Evolutionary conservation across 2,329 filamentous ascomycete species (phyloP).

Genomic region (Ciborinia camelliae): DNA sequence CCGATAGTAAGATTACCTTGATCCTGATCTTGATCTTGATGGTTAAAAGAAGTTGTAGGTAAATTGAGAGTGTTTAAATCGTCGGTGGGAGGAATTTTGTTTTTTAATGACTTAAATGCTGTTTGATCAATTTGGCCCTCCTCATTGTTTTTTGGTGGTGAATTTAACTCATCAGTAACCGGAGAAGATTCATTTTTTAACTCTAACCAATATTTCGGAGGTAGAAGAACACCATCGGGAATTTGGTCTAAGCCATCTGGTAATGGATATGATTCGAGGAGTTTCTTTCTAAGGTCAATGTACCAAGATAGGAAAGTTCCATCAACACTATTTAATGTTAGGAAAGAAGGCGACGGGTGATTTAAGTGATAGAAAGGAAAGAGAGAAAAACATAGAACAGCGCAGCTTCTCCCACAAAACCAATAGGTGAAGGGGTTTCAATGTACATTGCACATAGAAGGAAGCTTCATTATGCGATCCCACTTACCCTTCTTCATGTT

Average conservation of each 20-base stretch:
- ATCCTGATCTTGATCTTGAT: neutral
- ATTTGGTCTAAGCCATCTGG: slow-evolving; percentile 66
- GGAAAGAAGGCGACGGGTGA: too few species aligned
- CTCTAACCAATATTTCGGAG: slow-evolving; percentile 50
- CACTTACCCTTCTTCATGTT: slow-evolving; percentile 85
- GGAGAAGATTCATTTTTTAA: slow-evolving; percentile 13
- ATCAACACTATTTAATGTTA: slow-evolving; percentile 59
- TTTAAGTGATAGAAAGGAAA: neutral
- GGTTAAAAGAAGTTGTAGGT: neutral
- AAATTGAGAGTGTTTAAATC: neutral
- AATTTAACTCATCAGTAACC: neutral
- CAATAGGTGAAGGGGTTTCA: neutral
- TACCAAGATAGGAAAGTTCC: slow-evolving; percentile 79
- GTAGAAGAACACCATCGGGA: slow-evolving; percentile 67
- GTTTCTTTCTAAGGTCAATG: slow-evolving; percentile 59
- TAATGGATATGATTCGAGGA: slow-evolving; percentile 67
- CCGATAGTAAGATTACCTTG: neutral
- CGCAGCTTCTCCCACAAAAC: neutral
- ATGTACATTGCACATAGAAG: neutral
- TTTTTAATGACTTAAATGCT: neutral
- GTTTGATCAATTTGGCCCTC: neutral
- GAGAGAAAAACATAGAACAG: neutral
- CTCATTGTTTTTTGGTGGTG: neutral
- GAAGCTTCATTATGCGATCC: neutral
- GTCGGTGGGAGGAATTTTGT: neutral